Evolutionary conservation across 2,329 filamentous ascomycete genomes (phyloP).

Genomic region (Knoxdaviesia proteae): DNA sequence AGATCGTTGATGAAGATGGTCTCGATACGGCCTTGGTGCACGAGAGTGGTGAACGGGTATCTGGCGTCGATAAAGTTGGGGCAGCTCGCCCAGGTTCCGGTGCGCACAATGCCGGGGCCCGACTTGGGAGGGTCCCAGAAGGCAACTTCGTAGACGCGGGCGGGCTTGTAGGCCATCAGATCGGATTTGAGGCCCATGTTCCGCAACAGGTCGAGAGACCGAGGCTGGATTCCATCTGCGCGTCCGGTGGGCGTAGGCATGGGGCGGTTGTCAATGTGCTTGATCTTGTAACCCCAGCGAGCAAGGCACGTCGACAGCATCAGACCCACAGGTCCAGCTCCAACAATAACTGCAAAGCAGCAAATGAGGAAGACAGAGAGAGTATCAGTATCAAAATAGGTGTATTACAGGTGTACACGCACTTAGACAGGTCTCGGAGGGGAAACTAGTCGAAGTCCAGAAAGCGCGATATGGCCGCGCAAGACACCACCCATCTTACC

Average conservation of each 20-base stretch:
- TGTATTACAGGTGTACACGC: conserved; percentile 7
- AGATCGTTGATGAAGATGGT: conserved; percentile 47
- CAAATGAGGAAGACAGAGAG: conserved; percentile 6
- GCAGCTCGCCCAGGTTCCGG: conserved; percentile 68
- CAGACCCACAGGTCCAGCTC: conserved; percentile 73
- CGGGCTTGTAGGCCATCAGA: conserved; percentile 74
- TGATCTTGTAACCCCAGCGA: conserved; percentile 86
- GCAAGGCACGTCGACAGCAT: conserved; percentile 75
- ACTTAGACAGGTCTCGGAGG: background rate
- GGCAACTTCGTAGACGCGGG: conserved; percentile 61
- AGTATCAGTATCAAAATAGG: conserved; percentile 6
- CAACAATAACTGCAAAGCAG: conserved; percentile 47
- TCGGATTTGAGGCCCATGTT: conserved; percentile 79
- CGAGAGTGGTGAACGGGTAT: conserved; percentile 48
- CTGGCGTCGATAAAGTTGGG: conserved; percentile 61
- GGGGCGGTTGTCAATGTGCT: conserved; percentile 79
- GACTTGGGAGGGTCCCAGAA: conserved; percentile 43
- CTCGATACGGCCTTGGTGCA: conserved; percentile 55
- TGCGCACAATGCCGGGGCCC: conserved; percentile 37
- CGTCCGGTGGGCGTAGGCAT: conserved; percentile 71
- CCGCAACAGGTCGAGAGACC: conserved; percentile 65
- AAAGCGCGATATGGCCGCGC: no score
- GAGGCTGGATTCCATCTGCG: conserved; percentile 79
- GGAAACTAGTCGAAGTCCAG: background rate
- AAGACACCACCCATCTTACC: conserved; percentile 11